Evolutionary conservation across 192 early-diverging fungal genomes (phyloP), one percentile per base, ranked within the genome.

Genomic region (Backusella liffmaniae): DNA sequence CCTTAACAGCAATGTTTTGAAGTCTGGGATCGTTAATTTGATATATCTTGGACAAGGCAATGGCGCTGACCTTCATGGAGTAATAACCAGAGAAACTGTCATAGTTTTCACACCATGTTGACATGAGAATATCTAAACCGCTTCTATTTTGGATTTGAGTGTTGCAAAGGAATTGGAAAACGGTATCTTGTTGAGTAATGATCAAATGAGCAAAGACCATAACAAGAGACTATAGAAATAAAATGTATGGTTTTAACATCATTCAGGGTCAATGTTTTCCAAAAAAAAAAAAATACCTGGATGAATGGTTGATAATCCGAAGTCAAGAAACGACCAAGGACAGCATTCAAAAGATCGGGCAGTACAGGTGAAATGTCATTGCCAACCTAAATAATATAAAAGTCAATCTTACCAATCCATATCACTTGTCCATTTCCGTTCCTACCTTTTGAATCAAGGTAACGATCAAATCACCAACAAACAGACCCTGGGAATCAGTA

Each of bases 121-220:
- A 80, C 69, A 97, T 83, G 39, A 98, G 83, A 30, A 96, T 84
- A 13, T 92, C 88, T 49, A 98, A 79, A 5, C 95, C 97, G 66
- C 84, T 90, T 26, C 83, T 83, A 6, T 87, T 89, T 44, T 87
- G 83, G 35, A 95, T 82, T n/a, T 84, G 78, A 23, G 90, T 78
- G 16, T 81, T 77, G 36, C 71, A 78, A 67, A 98, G 86, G 82
- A 97, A 93, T 34, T 93, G 84, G 68, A 95, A 81, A 0, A 95
- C 89, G 16, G 91, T 92, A 30, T 88, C 84, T 39, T 89, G 82
- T 46, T 96, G 92, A 30, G 77, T 87, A 35, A 88, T 75, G 53
- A 95, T 87, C 62, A 98, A 86, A 73, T 98, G 95, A 42, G 93
- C 94, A 83, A 97, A 96, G 9, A 97, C 90, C 72, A 94, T 86